Percentiles rank a stretch among this genome's conserved stretches.
Evolutionary conservation across 805 yeast genomes (phyloP).

Genomic region (Candida berthetii): DNA sequence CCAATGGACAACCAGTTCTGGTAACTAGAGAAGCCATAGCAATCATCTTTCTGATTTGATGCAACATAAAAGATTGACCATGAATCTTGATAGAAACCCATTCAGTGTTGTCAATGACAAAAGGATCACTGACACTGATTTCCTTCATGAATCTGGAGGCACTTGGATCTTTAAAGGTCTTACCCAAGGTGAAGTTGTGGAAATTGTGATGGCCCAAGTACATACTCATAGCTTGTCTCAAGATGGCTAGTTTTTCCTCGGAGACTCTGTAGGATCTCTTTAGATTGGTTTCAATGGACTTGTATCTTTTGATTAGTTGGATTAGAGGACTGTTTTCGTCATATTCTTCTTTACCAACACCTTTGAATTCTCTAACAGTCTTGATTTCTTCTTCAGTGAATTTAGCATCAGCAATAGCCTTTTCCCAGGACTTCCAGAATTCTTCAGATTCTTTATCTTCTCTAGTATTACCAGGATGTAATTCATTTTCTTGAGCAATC

Average conservation of each 20-base stretch:
- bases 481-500: constrained; percentile 43
- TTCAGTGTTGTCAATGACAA: constrained; percentile 87
- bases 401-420: constrained; percentile 26
- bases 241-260: constrained; percentile 48
- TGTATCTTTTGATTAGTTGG: constrained; percentile 41
- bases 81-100: constrained; percentile 96
- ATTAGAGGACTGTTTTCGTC: constrained; percentile 31
- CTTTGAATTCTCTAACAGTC: constrained; percentile 19
- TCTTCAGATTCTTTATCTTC: constrained; percentile 61
- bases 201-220: constrained; percentile 90
- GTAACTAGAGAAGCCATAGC: constrained; percentile 87
- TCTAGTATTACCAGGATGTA: constrained; percentile 53
- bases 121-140: constrained; percentile 78
- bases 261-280: constrained; percentile 69
- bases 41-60: constrained; percentile 97
- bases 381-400: constrained; percentile 22
- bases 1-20: constrained; percentile 78
- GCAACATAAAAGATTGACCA: constrained; percentile 97
- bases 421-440: constrained; percentile 61
- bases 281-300: constrained; percentile 56
- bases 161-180: constrained; percentile 75
- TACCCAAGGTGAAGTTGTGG: constrained; percentile 84
- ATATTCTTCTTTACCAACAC: constrained; percentile 31
- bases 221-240: constrained; percentile 63
- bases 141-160: constrained; percentile 79